These are phyloP conservation scores for Phellopilus nigrolimitatus DNA, from an alignment of 1,284 basidiomycete genomes.

Conservation along the genomic window DNA sequence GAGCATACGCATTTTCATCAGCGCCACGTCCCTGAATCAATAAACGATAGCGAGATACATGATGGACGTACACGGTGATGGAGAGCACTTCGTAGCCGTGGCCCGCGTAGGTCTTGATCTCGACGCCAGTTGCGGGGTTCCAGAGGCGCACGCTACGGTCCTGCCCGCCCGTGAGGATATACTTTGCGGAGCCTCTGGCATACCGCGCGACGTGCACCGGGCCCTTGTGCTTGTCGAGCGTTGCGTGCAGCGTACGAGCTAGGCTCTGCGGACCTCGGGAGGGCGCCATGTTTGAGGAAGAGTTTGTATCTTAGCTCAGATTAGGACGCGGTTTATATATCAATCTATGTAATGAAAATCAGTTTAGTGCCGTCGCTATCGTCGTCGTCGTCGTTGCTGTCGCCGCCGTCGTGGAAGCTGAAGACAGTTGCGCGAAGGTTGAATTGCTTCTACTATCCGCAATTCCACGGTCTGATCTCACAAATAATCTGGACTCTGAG, in stretches of 20 bases:
- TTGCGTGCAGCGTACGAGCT: conserved; percentile 56
- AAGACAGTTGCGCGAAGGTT: too few relatives aligned
- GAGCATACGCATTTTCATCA: conserved; percentile 14
- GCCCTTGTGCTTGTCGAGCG: conserved; percentile 66
- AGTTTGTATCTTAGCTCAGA: background rate
- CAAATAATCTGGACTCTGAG: too few relatives aligned
- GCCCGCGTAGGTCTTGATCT: conserved; percentile 86
- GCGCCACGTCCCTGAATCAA: background rate
- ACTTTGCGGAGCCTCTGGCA: conserved; percentile 81
- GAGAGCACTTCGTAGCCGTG: conserved; percentile 95
- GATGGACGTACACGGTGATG: conserved; percentile 70
- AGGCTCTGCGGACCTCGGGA: conserved; percentile 57
- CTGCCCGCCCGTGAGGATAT: conserved; percentile 86
- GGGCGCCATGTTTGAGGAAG: conserved; percentile 47
- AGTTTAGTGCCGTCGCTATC: background rate
- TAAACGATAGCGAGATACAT: conserved; percentile 10
- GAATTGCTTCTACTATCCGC: too few relatives aligned
- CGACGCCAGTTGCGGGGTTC: conserved; percentile 81
- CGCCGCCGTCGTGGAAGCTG: background rate
- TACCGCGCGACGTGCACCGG: conserved; percentile 82
- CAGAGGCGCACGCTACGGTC: conserved; percentile 89
- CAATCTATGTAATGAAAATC: background rate
- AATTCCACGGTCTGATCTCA: too few relatives aligned
- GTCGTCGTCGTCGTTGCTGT: background rate
- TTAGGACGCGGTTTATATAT: too few relatives aligned